These are phyloP conservation scores for Blastobotrys robertii DNA, from an alignment of 805 yeast genomes.

Conservation along the genomic window DNA sequence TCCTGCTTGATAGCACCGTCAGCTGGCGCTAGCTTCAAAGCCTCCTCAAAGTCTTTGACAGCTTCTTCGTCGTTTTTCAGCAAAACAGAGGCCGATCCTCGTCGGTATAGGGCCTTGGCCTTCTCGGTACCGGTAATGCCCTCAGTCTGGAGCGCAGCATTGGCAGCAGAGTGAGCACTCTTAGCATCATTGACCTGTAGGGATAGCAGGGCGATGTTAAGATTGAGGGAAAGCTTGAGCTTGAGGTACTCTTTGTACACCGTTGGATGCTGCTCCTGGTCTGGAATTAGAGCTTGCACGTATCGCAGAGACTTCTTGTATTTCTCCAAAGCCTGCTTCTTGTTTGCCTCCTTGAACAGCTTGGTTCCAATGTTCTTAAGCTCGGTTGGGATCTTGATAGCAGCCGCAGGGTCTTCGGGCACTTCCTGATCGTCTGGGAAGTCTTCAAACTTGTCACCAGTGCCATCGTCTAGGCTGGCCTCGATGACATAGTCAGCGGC, in stretches of 20 bases:
- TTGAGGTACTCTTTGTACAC: constrained; percentile 42
- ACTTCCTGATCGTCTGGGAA: constrained; percentile 61
- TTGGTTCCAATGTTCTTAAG: constrained; percentile 74
- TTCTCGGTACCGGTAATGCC: constrained; percentile 51
- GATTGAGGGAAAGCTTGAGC: constrained; percentile 52
- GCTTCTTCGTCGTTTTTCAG: constrained; percentile 66
- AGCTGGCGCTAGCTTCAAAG: constrained; percentile 51
- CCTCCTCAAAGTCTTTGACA: constrained; percentile 52
- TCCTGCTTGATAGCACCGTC: constrained; percentile 68
- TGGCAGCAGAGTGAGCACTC: constrained; percentile 49
- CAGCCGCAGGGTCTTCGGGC: constrained; percentile 61
- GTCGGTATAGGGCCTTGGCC: constrained; percentile 81
- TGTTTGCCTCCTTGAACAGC: constrained; percentile 57
- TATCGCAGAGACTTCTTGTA: constrained; percentile 65
- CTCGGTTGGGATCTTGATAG: constrained; percentile 34
- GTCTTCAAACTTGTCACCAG: constrained; percentile 78
- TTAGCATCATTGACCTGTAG: constrained; percentile 50
- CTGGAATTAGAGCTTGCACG: constrained; percentile 65
- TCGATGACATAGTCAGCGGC: constrained; percentile 47
- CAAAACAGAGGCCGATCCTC: constrained; percentile 62
- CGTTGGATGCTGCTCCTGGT: constrained; percentile 28
- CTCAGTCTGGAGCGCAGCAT: constrained; percentile 53
- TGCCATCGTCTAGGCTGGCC: constrained; percentile 58
- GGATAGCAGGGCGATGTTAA: constrained; percentile 69
- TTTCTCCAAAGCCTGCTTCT: constrained; percentile 49